Percentiles rank a stretch among this genome's conserved stretches.
Conservation (phyloP, 306 rosid genomes). For the Medicago truncatula region DNA sequence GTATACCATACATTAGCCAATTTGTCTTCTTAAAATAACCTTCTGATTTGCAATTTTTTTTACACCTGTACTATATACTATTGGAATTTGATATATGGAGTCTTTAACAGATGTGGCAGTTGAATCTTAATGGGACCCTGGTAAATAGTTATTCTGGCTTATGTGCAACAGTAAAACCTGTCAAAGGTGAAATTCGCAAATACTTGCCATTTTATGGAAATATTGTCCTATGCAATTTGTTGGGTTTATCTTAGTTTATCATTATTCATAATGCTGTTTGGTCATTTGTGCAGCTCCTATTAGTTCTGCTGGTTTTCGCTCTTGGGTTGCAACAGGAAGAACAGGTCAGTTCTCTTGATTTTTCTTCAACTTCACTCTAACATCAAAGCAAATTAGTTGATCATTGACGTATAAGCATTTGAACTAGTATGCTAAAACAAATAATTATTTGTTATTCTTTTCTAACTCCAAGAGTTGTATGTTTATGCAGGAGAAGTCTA, state of each 20-base stretch:
- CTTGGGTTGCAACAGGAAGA: conserved; percentile 90
- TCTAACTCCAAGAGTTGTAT: conserved; percentile 13
- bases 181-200: conserved; percentile 53
- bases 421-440: conserved; percentile 24
- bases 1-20: neutral
- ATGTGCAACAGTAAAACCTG: conserved; percentile 68
- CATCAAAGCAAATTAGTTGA: conserved; percentile 19
- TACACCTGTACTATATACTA: conserved; percentile 9
- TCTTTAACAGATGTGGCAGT: conserved; percentile 80
- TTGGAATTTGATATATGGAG: conserved; percentile 44
- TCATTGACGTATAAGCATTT: neutral
- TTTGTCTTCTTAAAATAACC: conserved; percentile 1
- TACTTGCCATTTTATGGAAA: conserved; percentile 7
- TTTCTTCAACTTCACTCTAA: conserved; percentile 23
- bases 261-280: conserved; percentile 41
- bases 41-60: conserved; percentile 3
- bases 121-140: conserved; percentile 75
- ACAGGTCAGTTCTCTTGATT: conserved; percentile 50
- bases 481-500: conserved; percentile 67
- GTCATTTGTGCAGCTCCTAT: conserved; percentile 55
- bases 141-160: conserved; percentile 78
- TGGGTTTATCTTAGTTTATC: conserved; percentile 21
- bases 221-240: neutral
- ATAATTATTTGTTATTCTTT: conserved; percentile 14
- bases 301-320: conserved; percentile 60